Percentiles rank a stretch among this genome's conserved stretches.
These are phyloP conservation scores for Trapa incisa DNA, from an alignment of 345 rosid species.

Conservation along the genomic window DNA sequence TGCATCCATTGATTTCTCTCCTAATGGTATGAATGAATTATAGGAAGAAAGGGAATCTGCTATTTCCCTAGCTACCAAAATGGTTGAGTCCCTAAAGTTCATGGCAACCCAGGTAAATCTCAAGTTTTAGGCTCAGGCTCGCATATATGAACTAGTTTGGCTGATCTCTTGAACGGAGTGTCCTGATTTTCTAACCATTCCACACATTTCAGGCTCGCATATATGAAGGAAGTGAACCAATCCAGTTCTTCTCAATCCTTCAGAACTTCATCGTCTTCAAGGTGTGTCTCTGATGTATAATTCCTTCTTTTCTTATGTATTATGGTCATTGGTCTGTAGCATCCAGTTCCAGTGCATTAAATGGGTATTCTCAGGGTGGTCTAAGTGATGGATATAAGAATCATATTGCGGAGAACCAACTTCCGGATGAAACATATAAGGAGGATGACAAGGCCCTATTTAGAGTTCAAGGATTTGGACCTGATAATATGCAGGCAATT, in stretches of 20 bases:
- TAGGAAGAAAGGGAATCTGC: slow-evolving; percentile 80
- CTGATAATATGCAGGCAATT: slow-evolving; percentile 96
- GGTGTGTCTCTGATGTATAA: slow-evolving; percentile 22
- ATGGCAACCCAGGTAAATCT: slow-evolving; percentile 58
- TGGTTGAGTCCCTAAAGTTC: slow-evolving; percentile 87
- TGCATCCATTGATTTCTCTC: background rate
- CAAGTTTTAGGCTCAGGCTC: slow-evolving; percentile 2
- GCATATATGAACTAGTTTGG: background rate
- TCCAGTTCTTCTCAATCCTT: slow-evolving; percentile 78
- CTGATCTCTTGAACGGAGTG: background rate
- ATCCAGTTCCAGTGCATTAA: background rate
- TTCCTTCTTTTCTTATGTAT: background rate
- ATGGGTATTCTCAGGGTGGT: slow-evolving; percentile 61
- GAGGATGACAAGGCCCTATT: slow-evolving; percentile 77
- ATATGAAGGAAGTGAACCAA: slow-evolving; percentile 84
- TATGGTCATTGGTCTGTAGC: background rate
- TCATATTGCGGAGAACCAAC: slow-evolving; percentile 52
- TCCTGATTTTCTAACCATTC: background rate
- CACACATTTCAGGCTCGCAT: slow-evolving; percentile 50
- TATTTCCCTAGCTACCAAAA: slow-evolving; percentile 58
- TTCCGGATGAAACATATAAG: slow-evolving; percentile 62
- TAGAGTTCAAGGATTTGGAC: slow-evolving; percentile 94
- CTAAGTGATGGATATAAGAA: slow-evolving; percentile 76
- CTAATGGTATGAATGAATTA: background rate
- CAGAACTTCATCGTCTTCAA: slow-evolving; percentile 85